Percentiles rank a stretch among this genome's conserved stretches.
These are phyloP conservation scores for Epithele typhae DNA, from an alignment of 768 basidiomycete genomes.

Conservation along the genomic window DNA sequence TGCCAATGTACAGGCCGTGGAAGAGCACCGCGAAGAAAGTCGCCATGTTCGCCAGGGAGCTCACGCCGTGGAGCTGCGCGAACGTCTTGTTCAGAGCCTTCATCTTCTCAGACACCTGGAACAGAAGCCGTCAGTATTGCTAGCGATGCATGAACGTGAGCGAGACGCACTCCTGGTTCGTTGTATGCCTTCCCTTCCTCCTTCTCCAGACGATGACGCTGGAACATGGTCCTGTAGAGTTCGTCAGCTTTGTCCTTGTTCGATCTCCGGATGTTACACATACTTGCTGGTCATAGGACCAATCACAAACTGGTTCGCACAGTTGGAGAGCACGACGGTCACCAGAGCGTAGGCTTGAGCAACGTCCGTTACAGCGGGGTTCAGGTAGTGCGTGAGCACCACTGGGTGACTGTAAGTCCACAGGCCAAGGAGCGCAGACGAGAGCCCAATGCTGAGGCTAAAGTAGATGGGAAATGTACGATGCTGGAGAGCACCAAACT, in stretches of 20 bases:
- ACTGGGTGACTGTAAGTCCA: constrained; percentile 59
- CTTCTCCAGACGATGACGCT: constrained; percentile 70
- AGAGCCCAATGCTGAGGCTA: constrained; percentile 48
- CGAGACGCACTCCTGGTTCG: constrained; percentile 50
- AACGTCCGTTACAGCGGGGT: constrained; percentile 53
- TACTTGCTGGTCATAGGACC: constrained; percentile 71
- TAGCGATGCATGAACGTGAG: constrained; percentile 24
- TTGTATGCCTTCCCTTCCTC: constrained; percentile 65
- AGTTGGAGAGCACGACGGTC: constrained; percentile 43
- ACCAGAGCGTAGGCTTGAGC: constrained; percentile 59
- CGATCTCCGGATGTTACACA: constrained; percentile 17
- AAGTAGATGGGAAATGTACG: constrained; percentile 77
- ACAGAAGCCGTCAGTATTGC: too few species aligned
- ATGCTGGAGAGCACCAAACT: constrained; percentile 72
- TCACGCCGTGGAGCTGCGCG: constrained; percentile 61
- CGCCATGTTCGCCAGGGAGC: constrained; percentile 60
- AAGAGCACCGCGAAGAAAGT: constrained; percentile 57
- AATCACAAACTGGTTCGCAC: constrained; percentile 62
- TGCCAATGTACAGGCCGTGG: constrained; percentile 72
- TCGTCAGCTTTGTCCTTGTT: not conserved
- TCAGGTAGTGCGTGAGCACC: constrained; percentile 43
- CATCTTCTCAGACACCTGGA: constrained; percentile 37
- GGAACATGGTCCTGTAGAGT: constrained; percentile 63
- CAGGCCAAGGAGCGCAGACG: constrained; percentile 48
- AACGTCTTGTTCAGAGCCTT: constrained; percentile 66